Evolutionary conservation across 2,329 filamentous ascomycete genomes (phyloP).

Genomic region (Botrytis fabae): DNA sequence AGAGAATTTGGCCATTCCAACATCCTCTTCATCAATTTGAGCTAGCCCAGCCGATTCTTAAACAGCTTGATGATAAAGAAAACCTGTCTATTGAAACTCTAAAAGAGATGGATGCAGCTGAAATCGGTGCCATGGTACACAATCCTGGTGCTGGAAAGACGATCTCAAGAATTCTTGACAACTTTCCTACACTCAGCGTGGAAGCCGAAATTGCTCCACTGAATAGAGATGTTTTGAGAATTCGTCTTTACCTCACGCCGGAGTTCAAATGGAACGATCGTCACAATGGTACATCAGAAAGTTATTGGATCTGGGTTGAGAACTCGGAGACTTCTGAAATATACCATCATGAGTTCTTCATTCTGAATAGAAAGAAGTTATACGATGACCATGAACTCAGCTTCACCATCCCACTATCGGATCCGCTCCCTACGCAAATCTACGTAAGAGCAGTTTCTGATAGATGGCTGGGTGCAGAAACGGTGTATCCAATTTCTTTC

Average conservation of each 20-base stretch:
- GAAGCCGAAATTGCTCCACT: conserved; percentile 94
- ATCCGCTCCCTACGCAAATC: conserved; percentile 91
- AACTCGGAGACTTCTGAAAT: conserved; percentile 98
- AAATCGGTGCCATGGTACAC: conserved; percentile 88
- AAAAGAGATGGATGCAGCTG: conserved; percentile 88
- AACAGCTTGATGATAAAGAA: conserved; percentile 81
- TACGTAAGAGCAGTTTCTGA: conserved; percentile 95
- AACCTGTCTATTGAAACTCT: conserved; percentile 75
- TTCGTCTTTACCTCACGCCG: conserved; percentile 80
- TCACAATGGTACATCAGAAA: conserved; percentile 89
- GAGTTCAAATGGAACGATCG: conserved; percentile 95
- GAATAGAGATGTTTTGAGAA: conserved; percentile 91
- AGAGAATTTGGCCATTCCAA: conserved; percentile 90
- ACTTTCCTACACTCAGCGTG: conserved; percentile 87
- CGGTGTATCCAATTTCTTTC: conserved; percentile 91
- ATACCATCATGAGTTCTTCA: conserved; percentile 96
- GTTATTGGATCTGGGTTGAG: conserved; percentile 98
- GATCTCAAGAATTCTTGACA: conserved; percentile 77
- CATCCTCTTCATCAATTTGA: conserved; percentile 97
- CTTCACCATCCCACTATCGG: conserved; percentile 93
- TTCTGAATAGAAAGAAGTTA: conserved; percentile 84
- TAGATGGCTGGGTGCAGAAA: conserved; percentile 94
- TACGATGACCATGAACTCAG: conserved; percentile 97
- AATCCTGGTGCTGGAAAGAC: conserved; percentile 85
- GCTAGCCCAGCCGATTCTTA: conserved; percentile 77